Evolutionary conservation across 768 basidiomycete species (phyloP), one percentile per base, ranked within the genome.

Genomic region (Collybia mongolica): DNA sequence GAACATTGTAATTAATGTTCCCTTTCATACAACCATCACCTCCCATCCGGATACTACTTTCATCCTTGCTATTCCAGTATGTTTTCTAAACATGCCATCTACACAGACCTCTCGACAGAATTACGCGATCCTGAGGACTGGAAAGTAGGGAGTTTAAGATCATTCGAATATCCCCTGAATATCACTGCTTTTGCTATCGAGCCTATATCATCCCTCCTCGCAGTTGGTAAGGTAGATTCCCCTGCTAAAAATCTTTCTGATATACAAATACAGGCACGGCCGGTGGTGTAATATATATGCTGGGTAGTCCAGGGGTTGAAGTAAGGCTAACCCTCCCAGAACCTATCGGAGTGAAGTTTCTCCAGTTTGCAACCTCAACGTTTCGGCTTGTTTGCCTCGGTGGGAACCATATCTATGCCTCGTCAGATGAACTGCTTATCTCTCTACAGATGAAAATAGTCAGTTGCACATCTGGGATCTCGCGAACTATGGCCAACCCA

Each of bases 301-400:
- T 83, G 54, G 93, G 93, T 1, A 74, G 79, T 5, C 77, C 84
- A 2, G 81, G 85, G 3, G 87, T 92, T 11, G 74, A 83, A 45
- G 65, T 65, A 39, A 76, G 65, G 46, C 60, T 87, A 26, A 61
- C 59, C 14, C 59, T 85, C 9, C 77, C 77, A 8, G 71, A 81
- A 40, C 64, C 70, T 9, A 60, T 68, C 17, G 65, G 67, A 28
- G 74, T 86, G 52, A 82, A 83, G 58, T 80, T 86, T 51, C 66
- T 92, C 17, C 77, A 79, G 24, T 88, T 90, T 56, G 79, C 84
- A 2, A 58, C 70, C 0, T 77, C 79, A 2, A 65, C 76, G 2
- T 77, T 73, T 52, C 77, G 79, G 42, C 62, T 92, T 5, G 62
- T 84, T 35, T 84, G 81, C 55, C 69, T 90, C 37, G 88, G 89